Conservation (phyloP, 805 yeast species). For the Priceomyces castillae region DNA sequence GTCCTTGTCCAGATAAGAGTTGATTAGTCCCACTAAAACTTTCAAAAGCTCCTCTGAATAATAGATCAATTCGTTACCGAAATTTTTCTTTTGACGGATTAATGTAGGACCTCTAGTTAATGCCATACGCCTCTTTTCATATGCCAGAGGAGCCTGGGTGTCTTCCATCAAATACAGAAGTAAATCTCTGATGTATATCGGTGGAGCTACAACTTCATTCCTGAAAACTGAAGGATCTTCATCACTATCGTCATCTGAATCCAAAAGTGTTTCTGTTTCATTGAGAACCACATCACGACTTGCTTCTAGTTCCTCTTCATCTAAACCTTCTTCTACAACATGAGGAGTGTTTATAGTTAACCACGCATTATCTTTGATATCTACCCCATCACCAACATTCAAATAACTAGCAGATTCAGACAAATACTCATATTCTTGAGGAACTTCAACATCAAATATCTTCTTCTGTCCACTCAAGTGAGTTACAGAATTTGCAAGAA, state of each 20-base stretch:
- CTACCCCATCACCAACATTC: constrained; percentile 17
- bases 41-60: constrained; percentile 56
- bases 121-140: constrained; percentile 49
- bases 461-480: constrained; percentile 23
- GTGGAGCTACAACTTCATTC: constrained; percentile 39
- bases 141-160: constrained; percentile 44
- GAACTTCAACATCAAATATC: constrained; percentile 27
- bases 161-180: constrained; percentile 52
- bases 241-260: constrained; percentile 42
- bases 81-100: constrained; percentile 59
- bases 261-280: constrained; percentile 5
- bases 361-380: constrained; percentile 18
- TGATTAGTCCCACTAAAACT: constrained; percentile 50
- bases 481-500: constrained; percentile 53
- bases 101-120: constrained; percentile 54
- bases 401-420: constrained; percentile 14
- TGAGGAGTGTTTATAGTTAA: constrained; percentile 13
- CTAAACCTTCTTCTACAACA: constrained; percentile 15
- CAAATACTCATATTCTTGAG: constrained; percentile 22
- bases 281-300: too few species aligned
- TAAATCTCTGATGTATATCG: constrained; percentile 73
- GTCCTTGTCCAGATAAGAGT: constrained; percentile 51
- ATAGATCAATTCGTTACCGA: constrained; percentile 59
- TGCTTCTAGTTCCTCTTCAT: constrained; percentile 17
- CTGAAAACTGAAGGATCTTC: constrained; percentile 46